Evolutionary conservation across 306 rosid genomes (phyloP), one percentile per base, ranked within the genome.

Genomic region (Cucurbita maxima): DNA sequence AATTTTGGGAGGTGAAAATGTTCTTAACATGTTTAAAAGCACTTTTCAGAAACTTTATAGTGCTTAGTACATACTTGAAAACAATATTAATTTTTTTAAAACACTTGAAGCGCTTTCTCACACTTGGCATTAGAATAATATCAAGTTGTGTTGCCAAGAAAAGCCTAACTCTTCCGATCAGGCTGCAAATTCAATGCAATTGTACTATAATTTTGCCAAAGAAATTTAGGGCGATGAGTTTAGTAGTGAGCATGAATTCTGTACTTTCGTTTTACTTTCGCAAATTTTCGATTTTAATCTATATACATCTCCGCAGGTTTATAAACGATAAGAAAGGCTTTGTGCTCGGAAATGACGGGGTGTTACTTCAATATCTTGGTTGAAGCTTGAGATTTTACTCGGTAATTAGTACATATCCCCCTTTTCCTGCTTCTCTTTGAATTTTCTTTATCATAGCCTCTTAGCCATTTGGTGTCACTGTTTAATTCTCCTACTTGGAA

Each of bases 331-430:
- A 78, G 76, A 89, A 82, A 66, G 99, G 99, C 67, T 94, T 94
- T 80, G 97, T 94, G 63, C 80, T 94, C 77, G 99, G 99, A 75
- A 94, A 94, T 37, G 97, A 91, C 68, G 97, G 96, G 43, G 99
- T 94, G 77, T 82, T 94, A 82, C 97, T 94, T 73, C 96, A 97
- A 79, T 91, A 90, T 80, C 99, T 94, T 74, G 96, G 92, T 79
- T 91, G 78, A 85, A 82, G 76, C 55, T 78, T 68, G 70, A 44
- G 76, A 76, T 66, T 77, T 74, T 64, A 69, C 83, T 38, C 54
- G 96, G 93, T 87, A 86, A 84, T 73, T 73, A 20, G 44, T 50
- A 19, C 15, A 22, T 68, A 47, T 45, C 74, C 9, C 45, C 5
- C 10, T 9, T 63, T 38, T 70, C 56, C 8, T 48, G 22, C 36